phyloP scores from a whole-genome alignment of 2,329 filamentous ascomycete species.

The Apiospora malaysiana region DNA sequence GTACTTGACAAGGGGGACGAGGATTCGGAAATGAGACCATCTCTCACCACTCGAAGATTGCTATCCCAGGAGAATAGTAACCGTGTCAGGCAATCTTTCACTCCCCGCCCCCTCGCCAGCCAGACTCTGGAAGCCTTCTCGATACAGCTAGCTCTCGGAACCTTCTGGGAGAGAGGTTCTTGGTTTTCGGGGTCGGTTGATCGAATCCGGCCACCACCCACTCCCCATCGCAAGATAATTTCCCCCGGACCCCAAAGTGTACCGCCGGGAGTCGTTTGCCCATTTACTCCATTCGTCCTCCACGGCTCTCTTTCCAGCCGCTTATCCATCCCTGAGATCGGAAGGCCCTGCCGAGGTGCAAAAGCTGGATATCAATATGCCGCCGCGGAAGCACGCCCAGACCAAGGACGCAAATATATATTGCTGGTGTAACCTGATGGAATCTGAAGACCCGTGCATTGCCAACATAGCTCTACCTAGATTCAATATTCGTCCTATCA shows the following conservation, averaged over 20 bases:
- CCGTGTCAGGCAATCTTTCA: not conserved
- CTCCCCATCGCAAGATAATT: not conserved
- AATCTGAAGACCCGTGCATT: not conserved
- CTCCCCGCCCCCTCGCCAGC: not conserved
- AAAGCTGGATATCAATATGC: not conserved
- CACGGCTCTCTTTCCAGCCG: not conserved
- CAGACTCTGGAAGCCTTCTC: slow-evolving; percentile 3
- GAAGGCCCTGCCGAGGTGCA: slow-evolving; percentile 1
- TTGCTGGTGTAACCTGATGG: not conserved
- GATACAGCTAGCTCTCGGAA: not conserved
- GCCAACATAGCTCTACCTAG: not conserved
- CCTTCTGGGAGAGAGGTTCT: not conserved
- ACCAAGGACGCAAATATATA: not conserved
- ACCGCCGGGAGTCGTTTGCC: not conserved
- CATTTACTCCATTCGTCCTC: not conserved
- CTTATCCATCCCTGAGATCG: not conserved
- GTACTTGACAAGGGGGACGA: not conserved
- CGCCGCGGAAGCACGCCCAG: not conserved
- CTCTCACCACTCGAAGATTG: not conserved
- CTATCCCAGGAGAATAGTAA: not conserved
- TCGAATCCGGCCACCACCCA: not conserved
- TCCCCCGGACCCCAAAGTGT: not conserved
- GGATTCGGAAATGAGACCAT: not conserved
- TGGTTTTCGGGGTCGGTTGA: not conserved
- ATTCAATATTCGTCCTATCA: not conserved